Evolutionary conservation across 257 asterid species (phyloP).

Genomic region (Anisodus acutangulus): DNA sequence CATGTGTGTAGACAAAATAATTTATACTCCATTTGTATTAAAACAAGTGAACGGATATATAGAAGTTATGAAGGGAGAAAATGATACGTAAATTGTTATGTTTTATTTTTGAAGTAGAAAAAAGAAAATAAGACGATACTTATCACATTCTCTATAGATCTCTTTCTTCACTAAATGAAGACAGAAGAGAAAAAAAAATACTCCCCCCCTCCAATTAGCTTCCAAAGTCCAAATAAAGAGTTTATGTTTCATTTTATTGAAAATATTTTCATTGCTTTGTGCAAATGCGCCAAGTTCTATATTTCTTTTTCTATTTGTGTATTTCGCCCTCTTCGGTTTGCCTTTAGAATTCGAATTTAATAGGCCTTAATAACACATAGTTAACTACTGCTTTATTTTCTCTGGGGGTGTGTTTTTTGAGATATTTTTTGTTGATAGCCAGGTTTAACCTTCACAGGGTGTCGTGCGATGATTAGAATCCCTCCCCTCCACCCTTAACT

Average conservation of each 20-base stretch:
- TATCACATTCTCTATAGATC: background rate
- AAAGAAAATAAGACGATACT: background rate
- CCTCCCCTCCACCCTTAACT: no score
- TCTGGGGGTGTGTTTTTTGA: no score
- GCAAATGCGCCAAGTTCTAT: background rate
- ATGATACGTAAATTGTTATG: no score
- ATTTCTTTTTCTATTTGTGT: background rate
- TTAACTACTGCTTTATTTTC: no score
- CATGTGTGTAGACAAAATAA: background rate
- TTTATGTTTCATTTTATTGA: no score
- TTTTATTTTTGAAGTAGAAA: background rate
- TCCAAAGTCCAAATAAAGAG: background rate
- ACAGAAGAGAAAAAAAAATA: no score
- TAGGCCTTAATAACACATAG: no score
- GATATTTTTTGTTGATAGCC: no score
- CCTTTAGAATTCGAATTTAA: no score
- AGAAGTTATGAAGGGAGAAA: background rate
- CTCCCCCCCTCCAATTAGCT: no score
- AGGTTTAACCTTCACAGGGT: no score
- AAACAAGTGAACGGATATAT: background rate
- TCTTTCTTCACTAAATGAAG: background rate
- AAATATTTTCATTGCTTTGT: background rate
- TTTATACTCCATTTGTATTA: background rate
- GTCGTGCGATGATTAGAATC: no score
- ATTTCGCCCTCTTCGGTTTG: background rate